Base-by-base conservation (phyloP, 768 basidiomycete genomes). In the Hemileccinum rubropunctum region DNA sequence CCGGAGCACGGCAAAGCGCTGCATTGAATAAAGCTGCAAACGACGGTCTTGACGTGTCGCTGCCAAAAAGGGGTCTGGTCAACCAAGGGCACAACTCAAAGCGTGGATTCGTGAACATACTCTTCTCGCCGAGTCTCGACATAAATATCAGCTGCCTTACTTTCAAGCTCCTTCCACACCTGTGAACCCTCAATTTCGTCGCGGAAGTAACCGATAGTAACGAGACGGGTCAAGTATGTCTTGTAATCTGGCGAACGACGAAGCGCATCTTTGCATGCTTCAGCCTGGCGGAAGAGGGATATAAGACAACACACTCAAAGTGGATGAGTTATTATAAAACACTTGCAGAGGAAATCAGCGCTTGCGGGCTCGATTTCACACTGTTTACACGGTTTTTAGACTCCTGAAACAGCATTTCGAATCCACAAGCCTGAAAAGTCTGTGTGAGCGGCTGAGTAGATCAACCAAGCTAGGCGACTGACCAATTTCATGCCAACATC, bases 401-500 rank as follows among this genome's bases (percentile, higher is more conserved):
- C 63, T 93, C 93, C 64, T 89, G 85, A 64, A 89, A 98, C 35
- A 97, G 77, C 78, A 98, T 99, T 72, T 99, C 97, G 54, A 98
- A 98, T 1, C 97, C 97, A 54, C 91, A 91, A 2, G 93, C 85
- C 87, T 95, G 61, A 8, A 39, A 43, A 20, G 10, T 36, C 8
- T n/a, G 34, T 13, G 43, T 58, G 41, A 45, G 37, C 6, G 7
- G 17, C 10, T 17, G 15, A 38, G 18, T 7, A 18, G 21, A 46
- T 28, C 36, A 5, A 13, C 3, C 41, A 32, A 41, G 15, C 36
- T 2, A 21, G 42, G 13, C 20, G 34, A 68, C 80, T 42, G 52
- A 90, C 93, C 45, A 98, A 84, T 74, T 98, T 98, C 84, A 98
- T 88, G 8, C 95, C 95, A 26, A 91, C 66, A 68, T 93, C 90